Base-by-base conservation (phyloP, 2,329 filamentous ascomycete species). In the Ascochyta rabiei region DNA sequence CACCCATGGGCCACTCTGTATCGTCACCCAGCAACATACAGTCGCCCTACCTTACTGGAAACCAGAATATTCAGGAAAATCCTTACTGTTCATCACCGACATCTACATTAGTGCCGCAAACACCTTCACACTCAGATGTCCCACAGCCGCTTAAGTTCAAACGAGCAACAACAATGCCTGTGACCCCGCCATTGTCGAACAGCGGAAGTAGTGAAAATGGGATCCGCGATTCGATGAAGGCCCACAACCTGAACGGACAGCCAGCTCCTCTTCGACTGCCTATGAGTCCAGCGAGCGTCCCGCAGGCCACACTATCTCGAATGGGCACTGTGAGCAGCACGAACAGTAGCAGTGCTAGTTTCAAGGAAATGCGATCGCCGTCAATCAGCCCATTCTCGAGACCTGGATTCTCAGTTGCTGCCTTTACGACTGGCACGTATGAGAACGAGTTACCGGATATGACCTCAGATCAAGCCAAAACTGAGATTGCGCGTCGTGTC, bases 181-280 rank as follows among this genome's bases (percentile, higher is more conserved):
- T 57, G 19, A 64, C 56, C 3, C 62, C 60, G 15, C 56, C 62
- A 10, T 59, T 59, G 45, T 64, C 62, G 1, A 43, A 48, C 12
- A 48, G 50, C 42, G 53, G 50, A 13, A 59, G 47, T 18, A 51
- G 48, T 19, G 62, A 62, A 33, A 52, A 57, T 23, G 46, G 33
- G 23, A 24, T 63, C n/a, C 51, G 51, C 3, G 54, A 63, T 10
- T 51, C 48, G 23, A 60, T 64, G 40, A 53, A 56, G 18, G 56
- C 60, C 26, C 47, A 61, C 6, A 53, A 50, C 15, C 39, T 59
- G 23, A 37, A 44, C 26, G 39, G 39, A 19, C 51, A 48, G 6
- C 47, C 41, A 30, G 33, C 42, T 13, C 26, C 46, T 12, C 48
- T 48, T 10, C 48, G 48, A 19, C 33, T 53, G 15, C 28, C 50